Evolutionary conservation across 768 basidiomycete species (phyloP).

Genomic region (Cystobasidium tubakii): DNA sequence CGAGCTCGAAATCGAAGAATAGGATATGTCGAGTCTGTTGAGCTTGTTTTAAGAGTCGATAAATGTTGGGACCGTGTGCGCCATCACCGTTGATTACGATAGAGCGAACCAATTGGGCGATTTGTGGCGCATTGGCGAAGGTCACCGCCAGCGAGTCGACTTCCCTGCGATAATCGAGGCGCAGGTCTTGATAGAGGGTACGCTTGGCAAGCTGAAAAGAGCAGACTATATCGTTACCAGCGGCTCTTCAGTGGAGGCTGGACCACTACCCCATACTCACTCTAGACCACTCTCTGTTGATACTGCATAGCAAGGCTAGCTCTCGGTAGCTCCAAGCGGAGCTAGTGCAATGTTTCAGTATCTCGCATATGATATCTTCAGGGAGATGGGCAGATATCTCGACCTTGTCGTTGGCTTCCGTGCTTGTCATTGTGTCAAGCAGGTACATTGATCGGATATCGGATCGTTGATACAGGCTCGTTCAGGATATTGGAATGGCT

Average conservation of each 20-base stretch:
- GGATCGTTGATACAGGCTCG: not conserved
- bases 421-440: not conserved
- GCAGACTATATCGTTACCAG: not conserved
- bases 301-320: constrained; percentile 1
- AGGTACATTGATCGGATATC: not conserved
- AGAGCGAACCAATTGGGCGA: not conserved
- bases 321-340: constrained; percentile 10
- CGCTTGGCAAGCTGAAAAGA: not conserved
- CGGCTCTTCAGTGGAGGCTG: too few relatives aligned
- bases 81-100: constrained; percentile 22
- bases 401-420: not conserved
- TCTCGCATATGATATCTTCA: constrained; percentile 26
- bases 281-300: constrained; percentile 1
- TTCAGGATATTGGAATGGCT: not conserved
- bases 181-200: constrained; percentile 18
- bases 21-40: not conserved
- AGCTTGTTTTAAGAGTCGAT: not conserved
- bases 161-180: constrained; percentile 17
- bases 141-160: not conserved
- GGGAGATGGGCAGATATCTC: not conserved
- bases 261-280: not conserved
- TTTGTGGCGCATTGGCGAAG: not conserved
- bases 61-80: constrained; percentile 5
- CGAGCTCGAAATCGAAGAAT: constrained; percentile 29
- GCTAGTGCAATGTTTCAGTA: constrained; percentile 17